These are phyloP conservation scores for Parasitella parasitica DNA, from an alignment of 371 early-diverging fungal species.

Conservation along the genomic window DNA sequence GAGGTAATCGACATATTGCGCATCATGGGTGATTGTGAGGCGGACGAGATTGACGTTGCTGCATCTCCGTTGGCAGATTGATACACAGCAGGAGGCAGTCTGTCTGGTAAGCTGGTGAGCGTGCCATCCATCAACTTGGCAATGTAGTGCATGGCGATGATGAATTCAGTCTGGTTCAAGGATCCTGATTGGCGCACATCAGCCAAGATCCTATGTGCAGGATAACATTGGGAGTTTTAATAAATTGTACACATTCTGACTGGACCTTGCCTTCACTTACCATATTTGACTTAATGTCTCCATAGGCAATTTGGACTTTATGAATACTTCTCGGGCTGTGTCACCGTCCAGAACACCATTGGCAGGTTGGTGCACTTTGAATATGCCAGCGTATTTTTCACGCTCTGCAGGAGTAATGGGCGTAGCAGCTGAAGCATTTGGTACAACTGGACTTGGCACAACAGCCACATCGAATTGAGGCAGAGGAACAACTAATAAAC, in stretches of 20 bases:
- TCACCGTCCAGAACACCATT: slow-evolving; percentile 40
- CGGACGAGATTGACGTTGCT: neutral
- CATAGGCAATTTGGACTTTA: slow-evolving; percentile 45
- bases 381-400: slow-evolving; percentile 47
- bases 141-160: slow-evolving; percentile 83
- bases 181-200: slow-evolving; percentile 71
- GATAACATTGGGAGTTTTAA: neutral
- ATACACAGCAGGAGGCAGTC: slow-evolving; percentile 62
- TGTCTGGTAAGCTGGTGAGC: slow-evolving; percentile 54
- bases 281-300: slow-evolving; percentile 48
- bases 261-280: slow-evolving; percentile 23
- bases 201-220: slow-evolving; percentile 68
- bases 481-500: slow-evolving; percentile 41
- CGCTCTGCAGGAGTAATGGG: slow-evolving; percentile 35
- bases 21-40: slow-evolving; percentile 16
- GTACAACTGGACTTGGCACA: slow-evolving; percentile 21
- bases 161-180: slow-evolving; percentile 71
- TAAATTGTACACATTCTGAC: neutral
- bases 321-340: slow-evolving; percentile 40
- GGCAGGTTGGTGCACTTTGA: slow-evolving; percentile 40
- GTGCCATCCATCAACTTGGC: slow-evolving; percentile 73
- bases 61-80: slow-evolving; percentile 38
- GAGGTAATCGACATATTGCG: slow-evolving; percentile 14
- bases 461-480: slow-evolving; percentile 58
- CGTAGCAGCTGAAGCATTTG: slow-evolving; percentile 3